These are phyloP conservation scores for Aspergillus quadrilineatus DNA, from an alignment of 2,329 filamentous ascomycete species.

Conservation along the genomic window DNA sequence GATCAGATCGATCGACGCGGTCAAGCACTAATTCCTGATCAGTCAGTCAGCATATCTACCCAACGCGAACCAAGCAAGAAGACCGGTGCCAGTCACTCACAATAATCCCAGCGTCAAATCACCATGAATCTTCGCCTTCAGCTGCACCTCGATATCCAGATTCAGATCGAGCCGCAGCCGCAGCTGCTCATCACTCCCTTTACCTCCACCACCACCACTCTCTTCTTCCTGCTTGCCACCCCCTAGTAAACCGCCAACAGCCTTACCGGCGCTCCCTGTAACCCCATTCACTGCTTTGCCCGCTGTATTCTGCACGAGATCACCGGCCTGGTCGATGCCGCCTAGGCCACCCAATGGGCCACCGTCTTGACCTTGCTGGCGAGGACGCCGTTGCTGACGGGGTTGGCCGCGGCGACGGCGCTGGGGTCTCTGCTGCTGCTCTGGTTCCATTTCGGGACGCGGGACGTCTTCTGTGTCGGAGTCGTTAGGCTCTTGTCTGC, in stretches of 20 bases:
- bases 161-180: slow-evolving; percentile 60
- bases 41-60: slow-evolving; percentile 45
- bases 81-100: slow-evolving; percentile 38
- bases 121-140: slow-evolving; percentile 65
- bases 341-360: slow-evolving; percentile 49
- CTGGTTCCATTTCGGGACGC: slow-evolving; percentile 48
- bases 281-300: slow-evolving; percentile 48
- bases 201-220: slow-evolving; percentile 23
- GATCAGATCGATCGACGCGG: background rate
- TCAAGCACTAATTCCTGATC: slow-evolving; percentile 11
- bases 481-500: slow-evolving; percentile 35
- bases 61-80: slow-evolving; percentile 50
- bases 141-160: slow-evolving; percentile 61
- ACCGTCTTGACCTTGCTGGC: slow-evolving; percentile 43
- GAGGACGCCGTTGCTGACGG: slow-evolving; percentile 53
- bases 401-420: slow-evolving; percentile 53
- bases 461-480: slow-evolving; percentile 55
- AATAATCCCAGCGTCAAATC: slow-evolving; percentile 57
- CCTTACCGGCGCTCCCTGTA: slow-evolving; percentile 42
- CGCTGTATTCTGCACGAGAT: slow-evolving; percentile 53
- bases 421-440: slow-evolving; percentile 23
- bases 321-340: slow-evolving; percentile 57
- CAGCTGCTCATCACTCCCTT: slow-evolving; percentile 57
- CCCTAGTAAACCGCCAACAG: slow-evolving; percentile 39
- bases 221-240: slow-evolving; percentile 40